Evolutionary conservation across 805 yeast species (phyloP).

Genomic region (Candida maesae): DNA sequence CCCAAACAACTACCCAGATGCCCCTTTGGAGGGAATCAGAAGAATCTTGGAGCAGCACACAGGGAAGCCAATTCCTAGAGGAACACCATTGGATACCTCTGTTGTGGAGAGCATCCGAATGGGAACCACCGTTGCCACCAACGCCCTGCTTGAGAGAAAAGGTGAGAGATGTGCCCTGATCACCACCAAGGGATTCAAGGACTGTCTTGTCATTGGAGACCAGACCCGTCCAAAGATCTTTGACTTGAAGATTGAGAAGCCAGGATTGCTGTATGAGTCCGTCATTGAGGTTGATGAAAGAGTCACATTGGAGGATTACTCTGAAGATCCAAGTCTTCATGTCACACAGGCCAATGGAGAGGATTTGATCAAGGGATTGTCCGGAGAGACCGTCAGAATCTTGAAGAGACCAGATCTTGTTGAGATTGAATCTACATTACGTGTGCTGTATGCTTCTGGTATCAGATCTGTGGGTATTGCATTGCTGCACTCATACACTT

Average conservation of each 20-base stretch:
- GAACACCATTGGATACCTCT: constrained; percentile 56
- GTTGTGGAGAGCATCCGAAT: constrained; percentile 67
- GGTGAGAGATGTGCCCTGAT: constrained; percentile 85
- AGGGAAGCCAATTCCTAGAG: constrained; percentile 52
- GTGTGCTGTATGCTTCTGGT: constrained; percentile 49
- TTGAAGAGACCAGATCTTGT: constrained; percentile 45
- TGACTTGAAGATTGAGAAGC: constrained; percentile 70
- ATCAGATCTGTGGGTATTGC: constrained; percentile 69
- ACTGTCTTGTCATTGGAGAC: constrained; percentile 79
- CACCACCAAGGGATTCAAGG: constrained; percentile 86
- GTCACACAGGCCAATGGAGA: constrained; percentile 24
- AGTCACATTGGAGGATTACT: constrained; percentile 76
- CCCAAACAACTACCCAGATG: constrained; percentile 82
- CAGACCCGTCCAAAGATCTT: constrained; percentile 90
- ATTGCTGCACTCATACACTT: constrained; percentile 70
- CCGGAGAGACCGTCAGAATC: constrained; percentile 66
- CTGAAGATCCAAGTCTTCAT: constrained; percentile 59
- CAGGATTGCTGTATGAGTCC: constrained; percentile 64
- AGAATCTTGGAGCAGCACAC: constrained; percentile 63
- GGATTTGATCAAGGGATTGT: constrained; percentile 45
- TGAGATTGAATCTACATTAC: constrained; percentile 40
- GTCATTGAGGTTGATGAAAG: constrained; percentile 89
- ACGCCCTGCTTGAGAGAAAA: constrained; percentile 87
- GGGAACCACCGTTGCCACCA: constrained; percentile 97
- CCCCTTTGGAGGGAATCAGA: constrained; percentile 90